Conservation (phyloP, 495 filamentous ascomycete species). For the Penicillium mononematosum region DNA sequence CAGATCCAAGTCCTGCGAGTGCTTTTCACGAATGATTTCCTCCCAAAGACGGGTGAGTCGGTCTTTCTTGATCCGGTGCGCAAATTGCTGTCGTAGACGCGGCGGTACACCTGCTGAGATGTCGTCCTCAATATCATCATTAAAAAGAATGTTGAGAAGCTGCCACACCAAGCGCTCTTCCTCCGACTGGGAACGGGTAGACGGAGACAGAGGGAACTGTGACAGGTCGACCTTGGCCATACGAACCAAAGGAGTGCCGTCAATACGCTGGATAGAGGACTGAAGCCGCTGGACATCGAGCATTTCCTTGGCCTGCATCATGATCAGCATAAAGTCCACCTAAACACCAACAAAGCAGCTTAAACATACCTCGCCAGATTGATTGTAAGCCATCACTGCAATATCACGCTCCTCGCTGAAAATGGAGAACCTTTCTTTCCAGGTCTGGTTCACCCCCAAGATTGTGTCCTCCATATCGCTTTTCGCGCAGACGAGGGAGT, state of each 20-base stretch:
- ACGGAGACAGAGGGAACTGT: slow-evolving; percentile 36
- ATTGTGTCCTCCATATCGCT: slow-evolving; percentile 27
- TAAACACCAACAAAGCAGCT: background rate
- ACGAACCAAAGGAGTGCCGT: slow-evolving; percentile 42
- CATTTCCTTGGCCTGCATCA: slow-evolving; percentile 31
- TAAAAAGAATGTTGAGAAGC: slow-evolving; percentile 83
- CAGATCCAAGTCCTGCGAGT: slow-evolving; percentile 47
- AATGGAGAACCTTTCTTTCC: slow-evolving; percentile 39
- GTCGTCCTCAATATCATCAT: slow-evolving; percentile 56
- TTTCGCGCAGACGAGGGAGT: slow-evolving; percentile 64
- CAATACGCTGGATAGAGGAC: slow-evolving; percentile 36
- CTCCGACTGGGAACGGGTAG: slow-evolving; percentile 25
- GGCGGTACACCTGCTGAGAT: slow-evolving; percentile 44
- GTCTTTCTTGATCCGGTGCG: slow-evolving; percentile 55
- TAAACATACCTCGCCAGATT: slow-evolving; percentile 26
- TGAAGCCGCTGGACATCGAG: slow-evolving; percentile 39
- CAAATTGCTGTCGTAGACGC: slow-evolving; percentile 39
- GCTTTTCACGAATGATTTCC: slow-evolving; percentile 46
- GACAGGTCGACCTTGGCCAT: slow-evolving; percentile 34
- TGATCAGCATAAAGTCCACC: slow-evolving; percentile 9
- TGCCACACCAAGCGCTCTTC: slow-evolving; percentile 46
- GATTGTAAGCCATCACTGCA: slow-evolving; percentile 30
- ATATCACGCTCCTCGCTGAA: slow-evolving; percentile 42
- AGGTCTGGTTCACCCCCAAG: slow-evolving; percentile 27
- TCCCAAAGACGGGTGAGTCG: slow-evolving; percentile 49